Base-by-base conservation (phyloP, 202 grass and related monocot species). In the Eragrostis tef region DNA sequence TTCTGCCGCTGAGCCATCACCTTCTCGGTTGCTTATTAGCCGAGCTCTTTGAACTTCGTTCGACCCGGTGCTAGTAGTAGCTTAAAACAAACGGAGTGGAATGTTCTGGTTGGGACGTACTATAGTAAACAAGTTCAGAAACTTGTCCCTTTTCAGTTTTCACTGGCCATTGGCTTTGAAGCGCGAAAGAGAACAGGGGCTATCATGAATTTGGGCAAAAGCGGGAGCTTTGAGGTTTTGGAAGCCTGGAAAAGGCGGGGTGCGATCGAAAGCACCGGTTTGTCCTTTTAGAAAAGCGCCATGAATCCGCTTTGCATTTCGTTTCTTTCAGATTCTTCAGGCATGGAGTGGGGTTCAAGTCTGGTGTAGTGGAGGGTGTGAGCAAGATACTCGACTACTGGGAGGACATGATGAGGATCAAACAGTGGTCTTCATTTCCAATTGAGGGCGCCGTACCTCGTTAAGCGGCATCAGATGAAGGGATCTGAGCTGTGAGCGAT, bases 201-300 rank as follows among this genome's bases (percentile, higher is more conserved):
- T 25, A 47, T 73, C 26, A n/a, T 78, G 27, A 51, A 16, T 56
- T 81, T 62, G 0, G 52, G 22, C 43, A 71, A 81, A 81, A 81
- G 67, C 25, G 15, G 42, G 1, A 21, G 11, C 42, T 27, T n/a
- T 74, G 59, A 46, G 61, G 79, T 54, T 89, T 74, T 39, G 62
- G 62, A 89, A 83, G 63, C 73, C 51, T 63, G 67, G 51, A 69
- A 89, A 82, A 86, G 5, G 26, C 0, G 0, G 7, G 77, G n/a
- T 22, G n/a, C 9, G 43, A n/a, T 80, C 44, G 65, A 89, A 89
- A 86, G 87, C 79, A 31, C 53, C 2, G 45, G 34, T 62, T 83
- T 89, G 88, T 89, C 84, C 88, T 86, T 89, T 86, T 56, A 79
- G 68, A 64, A 90, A 90, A 86, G 74, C 74, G 22, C 29, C 60